Evolutionary conservation across 495 filamentous ascomycete species (phyloP), one percentile per base, ranked within the genome.

Genomic region (Penicillium argentinense): DNA sequence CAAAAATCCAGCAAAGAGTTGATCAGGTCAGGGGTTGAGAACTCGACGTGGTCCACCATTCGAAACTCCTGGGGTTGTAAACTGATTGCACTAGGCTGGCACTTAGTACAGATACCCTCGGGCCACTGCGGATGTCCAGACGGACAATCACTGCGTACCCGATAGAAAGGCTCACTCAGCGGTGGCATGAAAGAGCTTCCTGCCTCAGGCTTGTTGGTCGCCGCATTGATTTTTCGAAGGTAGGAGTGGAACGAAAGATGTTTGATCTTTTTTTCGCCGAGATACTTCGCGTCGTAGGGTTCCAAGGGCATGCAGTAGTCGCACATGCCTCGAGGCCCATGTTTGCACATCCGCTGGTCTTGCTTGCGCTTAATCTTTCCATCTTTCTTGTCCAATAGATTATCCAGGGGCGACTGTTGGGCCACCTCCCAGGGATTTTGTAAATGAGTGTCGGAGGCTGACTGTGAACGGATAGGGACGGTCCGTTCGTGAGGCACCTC

Each of bases 31-130:
- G 89, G 80, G 1, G 86, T 81, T 3, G 93, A 79, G 61, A 99
- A 97, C 61, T 99, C 95, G 51, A 99, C 91, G 65, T 99, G 93
- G 58, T 99, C 93, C 1, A 99, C 91, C 88, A 91, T 97, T n/a
- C 93, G 87, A 60, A 87, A 99, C 23, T 87, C 77, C 62, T 99
- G 93, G 11, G 88, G 88, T 56, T 97, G 91, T 16, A 99, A 75
- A 32, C 87, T 96, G 64, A 99, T 99, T 19, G 93, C 93, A 46
- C 91, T 96, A 11, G 93, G 93, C 60, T 99, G 93, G 60, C 93
- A 99, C 65, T 97, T 99, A 30, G 90, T 95, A 71, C 93, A 99
- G 52, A 99, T 97, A n/a, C 93, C 93, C 53, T 92, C 90, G 12
- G 93, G 93, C 86, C 92, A 99, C 30, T 82, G 78, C 2, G 89